A percentile compares a stretch with the other conserved stretches of the same genome.
phyloP scores from a whole-genome alignment of 148 eudicot species.

The Cornus florida region DNA sequence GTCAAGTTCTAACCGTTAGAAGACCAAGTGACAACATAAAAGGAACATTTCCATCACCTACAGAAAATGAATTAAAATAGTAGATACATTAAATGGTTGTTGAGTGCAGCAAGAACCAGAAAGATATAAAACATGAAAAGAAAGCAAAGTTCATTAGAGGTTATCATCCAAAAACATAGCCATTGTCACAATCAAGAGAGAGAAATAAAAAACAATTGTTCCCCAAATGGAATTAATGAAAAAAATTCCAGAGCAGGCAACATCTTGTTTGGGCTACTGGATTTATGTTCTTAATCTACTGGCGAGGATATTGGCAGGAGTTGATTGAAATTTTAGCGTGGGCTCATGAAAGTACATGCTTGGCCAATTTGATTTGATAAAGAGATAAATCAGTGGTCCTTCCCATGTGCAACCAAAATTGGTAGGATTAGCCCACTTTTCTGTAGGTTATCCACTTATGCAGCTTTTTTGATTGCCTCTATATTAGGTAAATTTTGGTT shows the following conservation, averaged over 20 bases:
- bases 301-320: no score
- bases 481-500: no score
- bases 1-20: conserved; percentile 63
- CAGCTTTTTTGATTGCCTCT: no score
- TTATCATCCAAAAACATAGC: neutral
- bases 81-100: neutral
- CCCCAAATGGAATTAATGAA: neutral
- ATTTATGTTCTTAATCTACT: no score
- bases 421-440: no score
- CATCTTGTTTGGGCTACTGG: no score
- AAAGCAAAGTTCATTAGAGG: neutral
- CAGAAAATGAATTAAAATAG: conserved; percentile 17
- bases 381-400: no score
- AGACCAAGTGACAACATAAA: conserved; percentile 79
- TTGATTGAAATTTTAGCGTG: no score
- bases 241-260: neutral
- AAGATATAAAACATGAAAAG: neutral
- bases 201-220: neutral
- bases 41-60: conserved; percentile 97
- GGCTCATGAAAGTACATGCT: no score
- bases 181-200: neutral
- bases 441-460: no score
- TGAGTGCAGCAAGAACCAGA: conserved; percentile 10
- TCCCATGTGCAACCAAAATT: no score
- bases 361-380: no score